Conservation (phyloP, 2,329 filamentous ascomycete genomes). For the Botrytis squamosa region DNA sequence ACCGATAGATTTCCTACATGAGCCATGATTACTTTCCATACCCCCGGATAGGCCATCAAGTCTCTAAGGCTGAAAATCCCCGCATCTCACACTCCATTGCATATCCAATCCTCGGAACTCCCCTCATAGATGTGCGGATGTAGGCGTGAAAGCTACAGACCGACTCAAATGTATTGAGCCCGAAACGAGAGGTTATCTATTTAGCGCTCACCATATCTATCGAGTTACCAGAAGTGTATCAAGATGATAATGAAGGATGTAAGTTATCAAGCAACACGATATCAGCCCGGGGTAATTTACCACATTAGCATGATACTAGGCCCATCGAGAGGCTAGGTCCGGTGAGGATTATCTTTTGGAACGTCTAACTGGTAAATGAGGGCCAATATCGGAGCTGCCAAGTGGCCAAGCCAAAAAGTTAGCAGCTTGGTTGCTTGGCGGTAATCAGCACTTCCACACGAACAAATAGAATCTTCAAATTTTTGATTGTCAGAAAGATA, state of each 20-base stretch:
- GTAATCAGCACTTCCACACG: neutral
- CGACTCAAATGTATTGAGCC: neutral
- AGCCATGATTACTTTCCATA: neutral
- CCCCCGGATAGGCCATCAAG: neutral
- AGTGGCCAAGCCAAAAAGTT: slow-evolving; percentile 13
- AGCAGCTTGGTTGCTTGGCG: slow-evolving; percentile 11
- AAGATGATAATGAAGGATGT: slow-evolving; percentile 12
- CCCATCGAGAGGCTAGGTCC: neutral
- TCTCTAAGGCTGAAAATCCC: neutral
- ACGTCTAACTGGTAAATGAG: slow-evolving; percentile 4
- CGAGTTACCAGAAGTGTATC: neutral
- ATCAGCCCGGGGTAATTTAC: slow-evolving; percentile 7
- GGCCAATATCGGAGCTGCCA: slow-evolving; percentile 9
- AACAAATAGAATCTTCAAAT: slow-evolving; percentile 17
- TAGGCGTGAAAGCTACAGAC: neutral
- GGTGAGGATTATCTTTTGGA: neutral
- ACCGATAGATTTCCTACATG: neutral
- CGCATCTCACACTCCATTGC: neutral
- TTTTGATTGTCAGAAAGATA: slow-evolving; percentile 15
- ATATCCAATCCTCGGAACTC: neutral
- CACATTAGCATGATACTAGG: neutral
- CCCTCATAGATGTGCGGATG: neutral
- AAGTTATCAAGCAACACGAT: slow-evolving; percentile 6
- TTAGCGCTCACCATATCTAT: slow-evolving; percentile 2
- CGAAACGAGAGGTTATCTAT: neutral